Evolutionary conservation across 805 yeast species (phyloP), one percentile per base, ranked within the genome.

Genomic region (Kodamaea hsintzibuensis): DNA sequence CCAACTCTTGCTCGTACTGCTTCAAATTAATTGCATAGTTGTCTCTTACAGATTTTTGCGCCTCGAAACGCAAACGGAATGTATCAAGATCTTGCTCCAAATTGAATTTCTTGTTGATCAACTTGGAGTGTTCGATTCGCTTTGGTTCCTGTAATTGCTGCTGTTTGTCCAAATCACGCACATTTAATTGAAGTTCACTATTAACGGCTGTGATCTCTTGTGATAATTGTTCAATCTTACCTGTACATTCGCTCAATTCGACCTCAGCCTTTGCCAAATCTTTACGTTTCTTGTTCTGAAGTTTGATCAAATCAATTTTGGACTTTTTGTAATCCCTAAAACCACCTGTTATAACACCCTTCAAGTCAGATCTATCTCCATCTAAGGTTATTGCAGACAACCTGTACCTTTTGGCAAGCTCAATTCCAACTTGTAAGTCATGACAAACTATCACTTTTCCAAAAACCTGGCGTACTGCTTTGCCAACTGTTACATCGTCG

Each of bases 321-420:
- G 91, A 86, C 50, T 73, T 63, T 55, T 81, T 82, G 60, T 78
- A 81, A 61, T 89, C 95, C 60, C 89, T 81, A 62, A 81, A 90
- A 48, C 98, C 98, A 69, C 98, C 98, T 19, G 90, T 84, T 45
- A 95, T 68, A 1, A 88, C 88, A 68, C 99, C 99, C 59, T 78
- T 82, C 47, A 83, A 84, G 61, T 90, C 96, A 49, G 90, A 90
- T 58, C 90, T 77, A 66, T 95, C 98, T 60, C 99, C 99, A 67
- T 90, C 96, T 14, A 93, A 72, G 0, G 99, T 95, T 13, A 95
- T 88, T 0, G 96, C 89, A 60, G 82, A 85, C 19, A 92, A 70
- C 30, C 82, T 81, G 65, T 76, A 81, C 8, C 73, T 69, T 47
- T 81, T 81, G 0, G 96, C 85, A 27, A 88, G 71, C 59, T 84